These are phyloP conservation scores for Solanum arcanum DNA, from an alignment of 257 asterid genomes.

Conservation along the genomic window DNA sequence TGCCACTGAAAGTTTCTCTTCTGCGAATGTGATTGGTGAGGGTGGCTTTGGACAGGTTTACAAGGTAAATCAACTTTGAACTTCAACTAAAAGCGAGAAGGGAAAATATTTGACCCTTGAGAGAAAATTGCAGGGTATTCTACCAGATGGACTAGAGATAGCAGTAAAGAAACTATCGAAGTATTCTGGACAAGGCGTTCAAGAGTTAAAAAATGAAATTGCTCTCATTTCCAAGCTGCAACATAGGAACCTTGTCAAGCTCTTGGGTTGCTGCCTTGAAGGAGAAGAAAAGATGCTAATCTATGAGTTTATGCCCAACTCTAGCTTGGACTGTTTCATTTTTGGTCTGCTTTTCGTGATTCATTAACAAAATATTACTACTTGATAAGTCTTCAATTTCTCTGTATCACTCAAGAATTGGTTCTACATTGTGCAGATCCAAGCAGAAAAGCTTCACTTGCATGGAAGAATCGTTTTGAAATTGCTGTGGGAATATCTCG, in stretches of 20 bases:
- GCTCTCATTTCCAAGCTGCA: slow-evolving; percentile 8
- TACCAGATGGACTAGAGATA: slow-evolving; percentile 4
- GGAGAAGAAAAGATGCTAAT: slow-evolving; percentile 4
- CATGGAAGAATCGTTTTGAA: slow-evolving; percentile 3
- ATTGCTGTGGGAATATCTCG: slow-evolving; percentile 4
- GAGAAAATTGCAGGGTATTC: neutral
- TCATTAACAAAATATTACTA: neutral
- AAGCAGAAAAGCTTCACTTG: neutral
- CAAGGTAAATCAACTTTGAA: slow-evolving; percentile 2
- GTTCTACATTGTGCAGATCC: neutral
- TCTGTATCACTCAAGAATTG: neutral
- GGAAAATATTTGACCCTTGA: neutral
- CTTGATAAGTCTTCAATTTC: neutral
- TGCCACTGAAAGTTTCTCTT: neutral
- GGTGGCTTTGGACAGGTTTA: slow-evolving; percentile 9
- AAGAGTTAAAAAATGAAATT: slow-evolving; percentile 6
- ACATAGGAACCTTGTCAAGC: slow-evolving; percentile 8
- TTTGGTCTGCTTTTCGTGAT: neutral
- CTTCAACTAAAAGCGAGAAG: neutral
- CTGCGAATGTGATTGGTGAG: slow-evolving; percentile 6
- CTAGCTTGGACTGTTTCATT: slow-evolving; percentile 6
- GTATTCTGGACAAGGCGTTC: neutral
- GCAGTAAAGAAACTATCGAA: slow-evolving; percentile 6
- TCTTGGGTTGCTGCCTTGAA: slow-evolving; percentile 5
- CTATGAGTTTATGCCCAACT: slow-evolving; percentile 3